Evolutionary conservation across 2,329 filamentous ascomycete species (phyloP), one percentile per base, ranked within the genome.

Genomic region (Cladophialophora bantiana): DNA sequence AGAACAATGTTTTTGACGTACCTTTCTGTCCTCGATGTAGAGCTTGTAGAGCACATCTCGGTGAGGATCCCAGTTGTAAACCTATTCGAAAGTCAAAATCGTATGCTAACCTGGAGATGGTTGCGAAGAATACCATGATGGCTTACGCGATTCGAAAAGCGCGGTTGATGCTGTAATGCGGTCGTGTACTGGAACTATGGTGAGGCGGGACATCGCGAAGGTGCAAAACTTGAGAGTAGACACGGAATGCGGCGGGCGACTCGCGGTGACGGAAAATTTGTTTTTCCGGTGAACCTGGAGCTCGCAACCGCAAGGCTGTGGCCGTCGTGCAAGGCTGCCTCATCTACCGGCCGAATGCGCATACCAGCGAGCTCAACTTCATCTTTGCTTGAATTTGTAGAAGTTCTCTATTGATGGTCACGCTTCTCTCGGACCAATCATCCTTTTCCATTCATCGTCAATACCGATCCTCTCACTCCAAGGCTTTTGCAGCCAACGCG

Each of bases 1-100:
- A 18, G 15, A 59, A 50, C 31, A 12, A 12, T 34, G 63, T 9
- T 13, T n/a, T 50, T 15, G 26, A 57, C 66, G 26, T 62, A 72
- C 71, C 79, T 86, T 89, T 72, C 88, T 88, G 79, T 95, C 90
- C 66, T 89, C 86, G 72, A 94, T 91, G 74, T 93, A 95, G 74
- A 95, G 85, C 71, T 87, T 85, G 77, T 86, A 88, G 79, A 87
- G 89, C 70, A 88, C 83, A 50, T 86, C 84, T 73, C 86, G 83
- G 77, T 90, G 90, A 66, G 86, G 87, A 62, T 88, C 85, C 88
- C 88, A 90, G 73, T 88, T 85, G 77, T 90, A 90, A 18, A 86
- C 83, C 71, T 73, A 38, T 50, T 26, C 45, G 45, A 50, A 18
- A 50, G 45, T 50, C 45, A 50, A 50, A 50, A 50, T 50, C 18